Evolutionary conservation across 345 rosid species (phyloP), one percentile per base, ranked within the genome.

Genomic region (Eucalyptus pauciflora): DNA sequence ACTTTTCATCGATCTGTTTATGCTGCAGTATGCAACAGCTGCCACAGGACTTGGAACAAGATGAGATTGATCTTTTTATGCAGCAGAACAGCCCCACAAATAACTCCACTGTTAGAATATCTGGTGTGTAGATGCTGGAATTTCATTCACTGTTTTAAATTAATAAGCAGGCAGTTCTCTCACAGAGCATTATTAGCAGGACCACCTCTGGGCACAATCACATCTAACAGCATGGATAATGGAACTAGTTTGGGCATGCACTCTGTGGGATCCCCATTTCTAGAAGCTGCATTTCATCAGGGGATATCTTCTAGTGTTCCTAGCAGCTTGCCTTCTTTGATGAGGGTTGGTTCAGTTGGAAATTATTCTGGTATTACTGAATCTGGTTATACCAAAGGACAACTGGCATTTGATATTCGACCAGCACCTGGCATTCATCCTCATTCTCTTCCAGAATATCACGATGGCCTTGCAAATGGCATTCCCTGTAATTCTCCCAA

Each of bases 381-480:
- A 90, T 93, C 94, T 89, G 93, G 91, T 88, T 89, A 90, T 81
- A 86, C 93, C 56, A 89, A 88, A 88, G 96, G 94, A 90, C 96
- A 94, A 85, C 64, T 94, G 87, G 94, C 92, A 90, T 92, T 91
- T 90, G 94, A 93, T 89, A 92, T 89, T 86, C 97, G 92, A 89
- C 90, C 93, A 89, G 29, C 93, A 76, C 94, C 93, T 52, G 93
- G 90, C 92, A 93, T 96, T 89, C 96, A 94, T 93, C 96, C 96
- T 90, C 96, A 91, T 93, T 95, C 99, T 51, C 91, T 96, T 41
- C 96, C 99, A 3, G 98, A 98, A 86, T 95, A 96, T 90, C 93
- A 90, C 67, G 96, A 96, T 91, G 91, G 90, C 92, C 90, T 95
- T 64, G 90, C 92, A 89, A 92, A 90, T 90, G 97, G 94, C 88